These are phyloP conservation scores for Incumbomyces lentus DNA, from an alignment of 2,329 filamentous ascomycete genomes.

Conservation along the genomic window DNA sequence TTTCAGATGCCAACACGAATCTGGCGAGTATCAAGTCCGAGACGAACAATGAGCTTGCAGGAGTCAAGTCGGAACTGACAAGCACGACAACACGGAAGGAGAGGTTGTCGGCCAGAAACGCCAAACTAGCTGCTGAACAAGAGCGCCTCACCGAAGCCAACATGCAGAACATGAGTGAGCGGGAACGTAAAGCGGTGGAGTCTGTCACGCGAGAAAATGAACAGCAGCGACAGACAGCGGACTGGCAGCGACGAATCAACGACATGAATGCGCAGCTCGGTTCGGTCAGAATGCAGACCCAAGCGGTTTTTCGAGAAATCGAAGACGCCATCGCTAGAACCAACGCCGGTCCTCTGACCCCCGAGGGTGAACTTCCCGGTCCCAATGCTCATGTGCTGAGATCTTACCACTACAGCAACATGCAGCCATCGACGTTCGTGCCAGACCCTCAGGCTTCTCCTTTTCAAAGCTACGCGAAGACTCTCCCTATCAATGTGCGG, in stretches of 20 bases:
- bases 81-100: slow-evolving; percentile 46
- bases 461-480: slow-evolving; percentile 20
- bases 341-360: slow-evolving; percentile 41
- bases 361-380: slow-evolving; percentile 49
- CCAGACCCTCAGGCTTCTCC: slow-evolving; percentile 19
- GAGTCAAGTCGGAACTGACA: slow-evolving; percentile 22
- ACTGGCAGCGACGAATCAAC: slow-evolving; percentile 33
- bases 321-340: slow-evolving; percentile 24
- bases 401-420: slow-evolving; percentile 16
- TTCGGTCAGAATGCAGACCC: slow-evolving; percentile 23
- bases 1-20: slow-evolving; percentile 41
- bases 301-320: slow-evolving; percentile 25
- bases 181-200: slow-evolving; percentile 40
- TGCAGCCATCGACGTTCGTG: slow-evolving; percentile 12
- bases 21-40: slow-evolving; percentile 41
- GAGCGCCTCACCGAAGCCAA: slow-evolving; percentile 50
- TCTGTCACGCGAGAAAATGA: slow-evolving; percentile 37
- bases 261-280: slow-evolving; percentile 31
- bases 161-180: slow-evolving; percentile 45
- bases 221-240: slow-evolving; percentile 33
- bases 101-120: slow-evolving; percentile 47
- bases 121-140: slow-evolving; percentile 51
- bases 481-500: slow-evolving; percentile 12
- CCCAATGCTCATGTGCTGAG: slow-evolving; percentile 31
- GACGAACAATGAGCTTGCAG: slow-evolving; percentile 43